These are phyloP conservation scores for Apiotrichum gracile DNA, from an alignment of 1,284 basidiomycete genomes.

Conservation along the genomic window DNA sequence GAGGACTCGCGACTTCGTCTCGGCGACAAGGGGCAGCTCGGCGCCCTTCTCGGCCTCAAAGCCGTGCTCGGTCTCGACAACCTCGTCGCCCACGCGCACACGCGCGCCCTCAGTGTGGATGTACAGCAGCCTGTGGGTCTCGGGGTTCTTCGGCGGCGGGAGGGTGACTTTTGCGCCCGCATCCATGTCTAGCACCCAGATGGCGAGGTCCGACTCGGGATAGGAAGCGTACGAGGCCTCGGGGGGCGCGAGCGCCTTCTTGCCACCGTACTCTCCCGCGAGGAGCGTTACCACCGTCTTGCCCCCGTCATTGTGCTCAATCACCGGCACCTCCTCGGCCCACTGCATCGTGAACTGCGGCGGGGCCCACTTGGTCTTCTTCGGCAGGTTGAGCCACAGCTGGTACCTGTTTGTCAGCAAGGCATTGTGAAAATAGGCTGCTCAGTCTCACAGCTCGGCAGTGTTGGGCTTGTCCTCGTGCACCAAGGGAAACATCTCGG, in stretches of 20 bases:
- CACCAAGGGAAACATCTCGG: conserved; percentile 17
- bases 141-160: neutral
- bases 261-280: conserved; percentile 7
- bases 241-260: conserved; percentile 5
- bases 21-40: neutral
- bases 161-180: conserved; percentile 2
- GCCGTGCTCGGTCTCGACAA: conserved; percentile 3
- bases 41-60: neutral
- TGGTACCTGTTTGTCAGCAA: conserved; percentile 4
- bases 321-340: conserved; percentile 10
- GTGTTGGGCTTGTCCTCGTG: conserved; percentile 8
- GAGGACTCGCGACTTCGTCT: conserved; percentile 4
- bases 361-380: conserved; percentile 4
- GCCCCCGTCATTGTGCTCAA: neutral
- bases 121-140: conserved; percentile 12
- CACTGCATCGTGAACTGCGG: conserved; percentile 19
- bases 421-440: neutral
- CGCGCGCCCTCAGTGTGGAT: conserved; percentile 7
- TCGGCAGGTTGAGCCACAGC: conserved; percentile 17
- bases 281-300: conserved; percentile 3
- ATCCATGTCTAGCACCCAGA: conserved; percentile 12
- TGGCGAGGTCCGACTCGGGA: conserved; percentile 5
- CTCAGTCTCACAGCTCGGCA: conserved; percentile 1
- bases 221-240: conserved; percentile 1
- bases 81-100: neutral